These are phyloP conservation scores for Dactylella cylindrospora DNA, from an alignment of 2,329 filamentous ascomycete genomes.

Conservation along the genomic window DNA sequence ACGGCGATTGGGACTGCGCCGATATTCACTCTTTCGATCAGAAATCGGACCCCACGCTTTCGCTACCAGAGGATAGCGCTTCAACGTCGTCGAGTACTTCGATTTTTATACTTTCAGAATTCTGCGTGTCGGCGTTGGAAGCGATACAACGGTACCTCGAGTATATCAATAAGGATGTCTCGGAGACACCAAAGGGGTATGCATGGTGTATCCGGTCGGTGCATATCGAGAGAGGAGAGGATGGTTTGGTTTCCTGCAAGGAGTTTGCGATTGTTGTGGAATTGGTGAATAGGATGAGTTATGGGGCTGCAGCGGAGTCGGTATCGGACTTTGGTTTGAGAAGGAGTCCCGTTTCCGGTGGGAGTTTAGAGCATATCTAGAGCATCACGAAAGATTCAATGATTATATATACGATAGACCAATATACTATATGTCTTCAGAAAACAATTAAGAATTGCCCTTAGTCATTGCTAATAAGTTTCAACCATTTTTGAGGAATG, in stretches of 20 bases:
- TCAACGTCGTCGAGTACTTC: no score
- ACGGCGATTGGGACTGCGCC: slow-evolving; percentile 3
- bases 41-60: neutral
- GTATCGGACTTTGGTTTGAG: no score
- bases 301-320: no score
- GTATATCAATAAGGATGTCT: neutral
- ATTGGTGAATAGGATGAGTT: neutral
- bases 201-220: slow-evolving; percentile 6
- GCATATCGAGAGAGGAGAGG: neutral
- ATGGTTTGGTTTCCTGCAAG: neutral
- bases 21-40: slow-evolving; percentile 9
- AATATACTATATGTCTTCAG: no score
- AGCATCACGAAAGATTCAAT: no score
- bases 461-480: no score
- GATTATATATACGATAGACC: no score
- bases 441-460: no score
- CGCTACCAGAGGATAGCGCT: neutral
- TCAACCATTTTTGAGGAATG: no score
- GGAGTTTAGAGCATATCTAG: no score
- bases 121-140: slow-evolving; percentile 6
- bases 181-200: neutral
- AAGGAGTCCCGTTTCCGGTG: no score
- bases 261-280: slow-evolving; percentile 10
- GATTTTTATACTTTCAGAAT: slow-evolving; percentile 6
- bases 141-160: neutral